Evolutionary conservation across 768 basidiomycete species (phyloP).

Genomic region (Tricholoma bakamatsutake): DNA sequence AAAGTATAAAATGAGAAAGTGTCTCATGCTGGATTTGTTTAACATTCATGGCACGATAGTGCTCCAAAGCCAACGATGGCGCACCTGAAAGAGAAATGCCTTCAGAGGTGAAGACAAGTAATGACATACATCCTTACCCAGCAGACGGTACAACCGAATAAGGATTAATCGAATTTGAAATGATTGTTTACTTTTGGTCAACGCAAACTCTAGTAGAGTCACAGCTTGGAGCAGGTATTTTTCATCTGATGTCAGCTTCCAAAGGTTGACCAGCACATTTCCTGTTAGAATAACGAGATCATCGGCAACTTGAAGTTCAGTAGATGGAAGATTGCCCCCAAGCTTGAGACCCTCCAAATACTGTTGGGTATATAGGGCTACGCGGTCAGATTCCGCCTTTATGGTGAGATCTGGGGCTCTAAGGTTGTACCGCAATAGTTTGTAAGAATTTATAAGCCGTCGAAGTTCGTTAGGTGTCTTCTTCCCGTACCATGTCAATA

Average conservation of each 20-base stretch:
- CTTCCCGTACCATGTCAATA: slow-evolving; percentile 25
- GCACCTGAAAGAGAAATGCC: slow-evolving; percentile 45
- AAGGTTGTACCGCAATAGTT: slow-evolving; percentile 63
- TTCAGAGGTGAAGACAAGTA: not conserved
- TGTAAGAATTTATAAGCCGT: slow-evolving; percentile 67
- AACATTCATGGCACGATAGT: slow-evolving; percentile 71
- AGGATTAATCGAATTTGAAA: slow-evolving; percentile 75
- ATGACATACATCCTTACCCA: slow-evolving; percentile 43
- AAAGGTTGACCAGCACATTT: slow-evolving; percentile 59
- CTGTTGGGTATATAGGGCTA: slow-evolving; percentile 44
- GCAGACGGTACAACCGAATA: slow-evolving; percentile 74
- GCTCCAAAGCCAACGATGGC: slow-evolving; percentile 65
- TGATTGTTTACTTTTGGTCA: slow-evolving; percentile 67
- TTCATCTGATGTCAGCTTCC: slow-evolving; percentile 51
- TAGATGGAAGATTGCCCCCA: slow-evolving; percentile 57
- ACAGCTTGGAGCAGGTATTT: slow-evolving; percentile 59
- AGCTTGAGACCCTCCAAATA: slow-evolving; percentile 67
- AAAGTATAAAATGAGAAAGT: slow-evolving; percentile 75
- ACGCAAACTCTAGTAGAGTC: slow-evolving; percentile 65
- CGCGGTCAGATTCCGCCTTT: slow-evolving; percentile 50
- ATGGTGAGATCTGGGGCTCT: slow-evolving; percentile 41
- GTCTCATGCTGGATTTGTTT: slow-evolving; percentile 91
- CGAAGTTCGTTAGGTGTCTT: slow-evolving; percentile 49
- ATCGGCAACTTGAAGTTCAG: slow-evolving; percentile 85
- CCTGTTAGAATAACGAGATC: slow-evolving; percentile 76